phyloP scores from a whole-genome alignment of 345 rosid species.

The Dovyalis caffra region DNA sequence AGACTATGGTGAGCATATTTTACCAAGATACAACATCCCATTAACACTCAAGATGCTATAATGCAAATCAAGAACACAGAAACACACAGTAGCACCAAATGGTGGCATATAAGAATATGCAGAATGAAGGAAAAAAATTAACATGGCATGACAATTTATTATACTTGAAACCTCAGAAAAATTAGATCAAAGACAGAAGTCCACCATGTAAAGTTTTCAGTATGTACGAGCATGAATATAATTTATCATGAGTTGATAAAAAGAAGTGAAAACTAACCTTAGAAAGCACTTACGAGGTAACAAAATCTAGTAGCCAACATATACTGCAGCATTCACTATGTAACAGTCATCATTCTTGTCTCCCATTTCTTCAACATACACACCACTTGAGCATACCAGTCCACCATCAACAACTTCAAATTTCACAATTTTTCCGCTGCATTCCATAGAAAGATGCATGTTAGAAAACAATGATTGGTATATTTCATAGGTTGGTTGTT shows the following conservation, averaged over 20 bases:
- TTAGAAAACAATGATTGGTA: background rate
- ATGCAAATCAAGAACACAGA: background rate
- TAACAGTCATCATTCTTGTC: slow-evolving; percentile 86
- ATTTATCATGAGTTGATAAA: background rate
- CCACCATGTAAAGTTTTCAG: background rate
- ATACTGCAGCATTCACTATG: slow-evolving; percentile 83
- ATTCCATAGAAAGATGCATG: slow-evolving; percentile 1
- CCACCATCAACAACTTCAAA: slow-evolving; percentile 89
- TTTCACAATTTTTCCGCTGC: slow-evolving; percentile 61
- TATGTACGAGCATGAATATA: background rate
- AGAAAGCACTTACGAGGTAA: background rate
- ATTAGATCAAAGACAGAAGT: background rate
- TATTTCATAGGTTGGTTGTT: background rate
- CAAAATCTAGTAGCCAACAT: slow-evolving; percentile 63
- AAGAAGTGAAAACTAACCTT: slow-evolving; percentile 23
- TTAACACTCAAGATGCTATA: background rate
- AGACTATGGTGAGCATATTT: too few relatives aligned
- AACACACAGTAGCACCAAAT: background rate
- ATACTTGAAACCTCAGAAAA: background rate
- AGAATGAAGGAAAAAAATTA: background rate
- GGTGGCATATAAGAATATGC: background rate
- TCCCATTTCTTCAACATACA: slow-evolving; percentile 81
- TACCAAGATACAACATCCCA: background rate
- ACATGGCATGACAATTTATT: background rate
- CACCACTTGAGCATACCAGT: slow-evolving; percentile 82